phyloP scores from a whole-genome alignment of 2,329 filamentous ascomycete species.

The Fusarium keratoplasticum region DNA sequence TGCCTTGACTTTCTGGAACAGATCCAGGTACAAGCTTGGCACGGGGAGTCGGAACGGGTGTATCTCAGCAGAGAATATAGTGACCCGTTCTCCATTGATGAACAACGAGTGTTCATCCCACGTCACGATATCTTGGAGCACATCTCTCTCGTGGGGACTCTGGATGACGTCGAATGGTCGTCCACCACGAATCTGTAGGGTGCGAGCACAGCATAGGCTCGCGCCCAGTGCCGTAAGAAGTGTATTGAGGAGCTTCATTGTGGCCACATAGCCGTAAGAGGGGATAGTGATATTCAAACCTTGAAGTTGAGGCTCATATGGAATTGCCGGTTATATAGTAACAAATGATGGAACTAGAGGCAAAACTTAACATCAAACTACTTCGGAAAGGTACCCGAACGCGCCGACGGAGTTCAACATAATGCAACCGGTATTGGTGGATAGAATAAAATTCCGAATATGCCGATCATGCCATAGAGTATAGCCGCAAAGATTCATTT shows the following conservation, averaged over 20 bases:
- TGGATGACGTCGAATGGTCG: conserved; percentile 39
- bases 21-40: conserved; percentile 68
- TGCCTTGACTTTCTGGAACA: conserved; percentile 86
- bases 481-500: conserved; percentile 18
- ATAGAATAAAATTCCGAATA: conserved; percentile 9
- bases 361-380: not conserved
- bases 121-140: conserved; percentile 62
- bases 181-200: conserved; percentile 23
- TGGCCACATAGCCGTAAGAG: not conserved
- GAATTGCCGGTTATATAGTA: conserved; percentile 2
- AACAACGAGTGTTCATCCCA: conserved; percentile 81
- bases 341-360: no score
- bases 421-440: conserved; percentile 31
- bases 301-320: no score
- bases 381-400: conserved; percentile 21
- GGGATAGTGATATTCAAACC: not conserved
- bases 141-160: conserved; percentile 37
- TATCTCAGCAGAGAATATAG: conserved; percentile 80
- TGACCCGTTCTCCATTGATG: conserved; percentile 75
- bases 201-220: conserved; percentile 20
- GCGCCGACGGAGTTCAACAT: not conserved
- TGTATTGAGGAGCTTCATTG: conserved; percentile 27
- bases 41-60: conserved; percentile 71
- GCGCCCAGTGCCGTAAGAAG: conserved; percentile 10
- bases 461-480: not conserved